Percentiles rank a stretch among this genome's conserved stretches.
These are phyloP conservation scores for Blastomyces gilchristii DNA, from an alignment of 2,329 filamentous ascomycete genomes.

Conservation along the genomic window DNA sequence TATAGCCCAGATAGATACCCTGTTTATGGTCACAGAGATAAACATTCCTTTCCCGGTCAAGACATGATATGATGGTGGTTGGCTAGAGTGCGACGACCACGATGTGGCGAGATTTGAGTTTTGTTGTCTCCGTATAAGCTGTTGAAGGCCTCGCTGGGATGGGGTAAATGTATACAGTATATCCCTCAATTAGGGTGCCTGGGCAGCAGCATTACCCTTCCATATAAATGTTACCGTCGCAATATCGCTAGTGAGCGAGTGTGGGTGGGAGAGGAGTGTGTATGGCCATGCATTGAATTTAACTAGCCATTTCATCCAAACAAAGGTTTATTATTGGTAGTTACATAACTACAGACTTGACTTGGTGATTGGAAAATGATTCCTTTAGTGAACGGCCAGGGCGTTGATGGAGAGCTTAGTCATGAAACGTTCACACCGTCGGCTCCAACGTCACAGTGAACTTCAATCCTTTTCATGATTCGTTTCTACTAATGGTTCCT, in stretches of 20 bases:
- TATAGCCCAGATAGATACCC: neutral
- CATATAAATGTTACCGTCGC: neutral
- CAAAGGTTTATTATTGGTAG: no score
- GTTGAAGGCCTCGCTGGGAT: no score
- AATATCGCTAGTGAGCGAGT: neutral
- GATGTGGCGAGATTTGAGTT: neutral
- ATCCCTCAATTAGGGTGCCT: neutral
- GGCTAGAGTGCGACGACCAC: neutral
- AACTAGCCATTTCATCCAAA: neutral
- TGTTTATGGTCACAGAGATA: neutral
- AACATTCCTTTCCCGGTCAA: neutral
- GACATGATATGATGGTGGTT: neutral
- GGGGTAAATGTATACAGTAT: no score
- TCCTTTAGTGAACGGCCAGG: no score
- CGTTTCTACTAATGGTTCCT: no score
- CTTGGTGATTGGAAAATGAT: no score
- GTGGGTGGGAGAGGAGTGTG: neutral
- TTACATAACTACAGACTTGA: no score
- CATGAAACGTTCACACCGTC: no score
- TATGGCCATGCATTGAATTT: neutral
- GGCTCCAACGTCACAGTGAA: no score
- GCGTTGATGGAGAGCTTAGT: no score
- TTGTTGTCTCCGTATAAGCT: no score
- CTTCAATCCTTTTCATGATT: no score
- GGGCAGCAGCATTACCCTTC: neutral